Evolutionary conservation across 352 stramenopile species (phyloP), one percentile per base, ranked within the genome.

Genomic region (Thraustotheca clavata): DNA sequence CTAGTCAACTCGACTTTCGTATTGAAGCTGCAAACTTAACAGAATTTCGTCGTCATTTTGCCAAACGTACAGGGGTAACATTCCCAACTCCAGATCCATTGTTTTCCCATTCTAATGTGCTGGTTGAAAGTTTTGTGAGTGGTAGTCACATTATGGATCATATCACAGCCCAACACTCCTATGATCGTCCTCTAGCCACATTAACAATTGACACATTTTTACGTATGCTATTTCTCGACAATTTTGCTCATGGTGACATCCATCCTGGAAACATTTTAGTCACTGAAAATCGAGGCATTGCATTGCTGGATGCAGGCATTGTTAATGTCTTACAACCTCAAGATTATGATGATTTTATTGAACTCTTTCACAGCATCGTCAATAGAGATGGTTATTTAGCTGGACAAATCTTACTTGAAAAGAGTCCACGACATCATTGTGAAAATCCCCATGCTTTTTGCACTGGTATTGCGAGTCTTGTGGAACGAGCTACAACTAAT

Each of bases 141-240:
- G 87, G 87, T 1, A 41, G 88, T 54, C 81, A 88, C 50, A 89
- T 95, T 59, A 79, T 71, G 32, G 80, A 93, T 26, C 71, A 92
- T 20, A 57, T 76, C 8, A 63, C 75, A 22, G 69, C 81, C 40
- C 52, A 85, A 36, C 71, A 87, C 40, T 49, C 61, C 0, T 75
- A 74, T 14, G 72, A 76, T 14, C 77, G 79, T 26, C 87, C 72
- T 1, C 73, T 94, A 3, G 87, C 83, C 8, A 79, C 72, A 1
- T 75, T 95, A 20, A 83, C 92, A n/a, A 72, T 96, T 1, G 82
- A 95, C 67, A 75, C 84, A 8, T 96, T 94, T 66, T 68, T 96
- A 14, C 85, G 89, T 38, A 98, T 98, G 95, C 89, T 98, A 0
- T 98, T 98, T 48, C 73, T 96, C 8, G 88, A 98, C 70, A 98